Evolutionary conservation across 2,329 filamentous ascomycete genomes (phyloP).

Genomic region (Fonsecaea pugnacius): DNA sequence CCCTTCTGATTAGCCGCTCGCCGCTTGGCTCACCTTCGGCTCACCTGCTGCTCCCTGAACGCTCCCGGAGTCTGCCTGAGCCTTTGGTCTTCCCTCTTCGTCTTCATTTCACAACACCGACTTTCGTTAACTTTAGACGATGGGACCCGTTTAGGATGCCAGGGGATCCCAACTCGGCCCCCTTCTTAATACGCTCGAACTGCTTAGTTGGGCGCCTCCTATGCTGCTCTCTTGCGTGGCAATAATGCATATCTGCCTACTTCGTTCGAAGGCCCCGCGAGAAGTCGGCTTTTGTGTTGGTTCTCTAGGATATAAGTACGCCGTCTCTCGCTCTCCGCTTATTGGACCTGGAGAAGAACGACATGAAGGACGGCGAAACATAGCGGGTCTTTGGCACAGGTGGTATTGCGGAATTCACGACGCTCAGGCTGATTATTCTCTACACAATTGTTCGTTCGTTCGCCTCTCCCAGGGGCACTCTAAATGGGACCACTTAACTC

Average conservation of each 20-base stretch:
- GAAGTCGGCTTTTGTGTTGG: conserved; percentile 20
- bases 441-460: too few species aligned
- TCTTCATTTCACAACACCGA: conserved; percentile 15
- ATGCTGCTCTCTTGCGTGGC: background rate
- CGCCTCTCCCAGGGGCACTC: too few species aligned
- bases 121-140: conserved; percentile 18
- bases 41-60: conserved; percentile 14
- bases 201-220: background rate
- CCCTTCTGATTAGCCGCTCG: conserved; percentile 5
- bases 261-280: conserved; percentile 24
- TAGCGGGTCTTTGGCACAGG: too few species aligned
- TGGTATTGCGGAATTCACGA: too few species aligned
- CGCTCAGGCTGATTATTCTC: too few species aligned
- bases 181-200: conserved; percentile 7
- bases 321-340: conserved; percentile 17
- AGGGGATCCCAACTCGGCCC: conserved; percentile 14
- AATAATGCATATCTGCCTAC: background rate
- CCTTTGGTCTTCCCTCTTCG: background rate
- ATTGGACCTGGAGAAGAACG: too few species aligned
- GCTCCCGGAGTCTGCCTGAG: conserved; percentile 1
- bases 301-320: conserved; percentile 23
- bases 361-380: too few species aligned
- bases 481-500: too few species aligned
- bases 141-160: conserved; percentile 8
- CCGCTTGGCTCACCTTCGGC: conserved; percentile 16